Base-by-base conservation (phyloP, 306 rosid species). In the Luffa acutangula region DNA sequence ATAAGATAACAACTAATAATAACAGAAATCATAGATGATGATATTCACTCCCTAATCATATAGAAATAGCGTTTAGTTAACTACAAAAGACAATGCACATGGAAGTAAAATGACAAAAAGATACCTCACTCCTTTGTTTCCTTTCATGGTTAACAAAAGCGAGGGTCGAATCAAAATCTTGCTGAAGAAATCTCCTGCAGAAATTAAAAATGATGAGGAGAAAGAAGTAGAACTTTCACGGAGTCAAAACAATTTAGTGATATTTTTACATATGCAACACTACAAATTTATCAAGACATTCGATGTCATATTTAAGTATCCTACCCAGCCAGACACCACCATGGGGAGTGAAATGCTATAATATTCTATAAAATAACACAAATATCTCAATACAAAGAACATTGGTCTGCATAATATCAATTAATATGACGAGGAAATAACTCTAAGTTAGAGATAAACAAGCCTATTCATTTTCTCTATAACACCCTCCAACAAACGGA, bases 171-270 rank as follows among this genome's bases (percentile, higher is more conserved):
- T 96, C 97, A 89, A 96, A 96, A 90, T 96, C 97, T 82, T 93
- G 98, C 86, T 91, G 99, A 80, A 91, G 96, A 85, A 90, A 90
- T 89, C 96, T 96, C 90, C 99, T 96, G 93, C 86, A 83, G 37
- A 82, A 85, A 59, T 70, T 34, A 78, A 76, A 80, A 66, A 71
- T 12, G 59, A n/a, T 9, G 20, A 34, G 13, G 25, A 57, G 21
- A 42, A 56, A 41, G 9, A 43, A n/a, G 80, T 9, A 58, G 20
- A 39, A 20, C 54, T 53, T 76, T 41, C 52, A 11, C 9, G 4
- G 25, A 39, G 67, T 13, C 53, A 75, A 52, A 25, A 20, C 33
- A 66, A 64, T 15, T 63, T 64, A 64, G 49, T 42, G 51, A 20
- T 3, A 65, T 2, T 41, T 65, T 64, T 5, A 56, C 43, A 11